Base-by-base conservation (phyloP, 768 basidiomycete species). In the Fistulinella prunicolor region DNA sequence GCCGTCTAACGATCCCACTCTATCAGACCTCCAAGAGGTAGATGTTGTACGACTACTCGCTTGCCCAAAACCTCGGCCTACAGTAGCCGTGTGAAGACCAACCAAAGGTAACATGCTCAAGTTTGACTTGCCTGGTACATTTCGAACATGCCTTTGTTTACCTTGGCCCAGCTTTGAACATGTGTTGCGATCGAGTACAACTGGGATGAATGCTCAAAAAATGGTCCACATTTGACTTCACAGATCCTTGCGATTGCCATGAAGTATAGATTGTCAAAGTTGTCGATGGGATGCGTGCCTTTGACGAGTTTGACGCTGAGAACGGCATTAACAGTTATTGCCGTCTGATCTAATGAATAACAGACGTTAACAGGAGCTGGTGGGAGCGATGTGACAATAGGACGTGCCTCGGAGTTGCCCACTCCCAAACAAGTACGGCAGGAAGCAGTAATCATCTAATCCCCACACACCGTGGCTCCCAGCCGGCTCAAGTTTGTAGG, bases 391-490 rank as follows among this genome's bases (percentile, higher is more conserved):
- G 26, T 52, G 26, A 39, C n/a, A n/a, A n/a, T n/a, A n/a, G n/a
- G n/a, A n/a, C 71, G 16, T 57, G 81, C 89, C 87, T 80, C 85
- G 76, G 30, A 97, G 76, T 69, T 98, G 90, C 2, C 82, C 91
- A 54, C 91, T 91, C 9, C 94, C 94, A 62, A 94, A 93, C 9
- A 94, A 77, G 60, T 95, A 96, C 3, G 87, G 83, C 37, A 97
- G 76, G 68, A 95, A 94, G 43, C 76, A 79, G 46, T 86, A 95
- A 64, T 96, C 94, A 60, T 97, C 94, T 30, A 98, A 70, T 2
- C 94, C 96, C 96, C 95, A 99, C 1, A 97, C 95, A 4, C 96
- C 96, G 63, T 97, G 94, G 53, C 90, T 94, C 8, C 96, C 96
- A 3, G 96, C 96, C 6, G 94, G 94, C 67, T 97, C 95, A 9